A percentile compares a stretch with the other conserved stretches of the same genome.
Conservation (phyloP, 768 basidiomycete genomes). For the Suillus sp. region DNA sequence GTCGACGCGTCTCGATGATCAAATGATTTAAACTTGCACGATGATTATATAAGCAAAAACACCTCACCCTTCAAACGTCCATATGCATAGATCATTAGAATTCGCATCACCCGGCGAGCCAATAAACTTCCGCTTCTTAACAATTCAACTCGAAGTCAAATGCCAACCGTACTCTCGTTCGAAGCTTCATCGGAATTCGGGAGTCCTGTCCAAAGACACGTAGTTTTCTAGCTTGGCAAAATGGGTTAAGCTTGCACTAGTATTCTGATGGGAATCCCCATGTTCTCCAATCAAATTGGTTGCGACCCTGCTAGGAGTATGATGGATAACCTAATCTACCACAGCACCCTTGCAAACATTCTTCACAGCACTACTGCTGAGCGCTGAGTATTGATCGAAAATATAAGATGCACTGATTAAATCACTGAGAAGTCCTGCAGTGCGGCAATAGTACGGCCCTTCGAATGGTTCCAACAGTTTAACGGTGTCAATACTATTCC, state of each 20-base stretch:
- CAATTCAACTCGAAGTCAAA: background rate
- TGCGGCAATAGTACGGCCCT: background rate
- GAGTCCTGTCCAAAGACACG: background rate
- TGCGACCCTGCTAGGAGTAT: background rate
- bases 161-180: background rate
- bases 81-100: background rate
- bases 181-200: background rate
- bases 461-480: too few species aligned
- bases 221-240: background rate
- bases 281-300: background rate
- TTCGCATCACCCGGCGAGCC: background rate
- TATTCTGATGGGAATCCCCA: background rate
- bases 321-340: background rate
- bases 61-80: too few species aligned
- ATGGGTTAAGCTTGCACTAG: background rate
- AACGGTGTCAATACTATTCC: too few species aligned
- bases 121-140: background rate
- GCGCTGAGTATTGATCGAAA: too few species aligned
- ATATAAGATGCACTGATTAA: too few species aligned
- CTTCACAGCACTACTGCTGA: too few species aligned
- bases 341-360: background rate
- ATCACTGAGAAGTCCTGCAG: too few species aligned
- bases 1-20: too few species aligned
- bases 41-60: background rate
- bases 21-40: background rate